Evolutionary conservation across 2,329 filamentous ascomycete genomes (phyloP).

Genomic region (Phoma herbarum): DNA sequence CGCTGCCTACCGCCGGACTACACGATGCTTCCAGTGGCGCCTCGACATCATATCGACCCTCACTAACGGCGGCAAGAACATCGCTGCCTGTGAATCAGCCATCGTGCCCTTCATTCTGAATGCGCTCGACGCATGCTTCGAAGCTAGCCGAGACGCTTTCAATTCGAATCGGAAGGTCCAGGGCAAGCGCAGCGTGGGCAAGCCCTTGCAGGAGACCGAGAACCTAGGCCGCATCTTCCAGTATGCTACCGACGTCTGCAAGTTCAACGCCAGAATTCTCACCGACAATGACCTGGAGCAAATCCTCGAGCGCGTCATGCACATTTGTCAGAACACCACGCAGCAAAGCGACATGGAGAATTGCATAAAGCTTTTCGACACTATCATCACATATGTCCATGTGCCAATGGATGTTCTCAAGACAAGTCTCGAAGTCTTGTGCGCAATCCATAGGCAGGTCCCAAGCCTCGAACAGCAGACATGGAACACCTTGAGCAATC

Average conservation of each 20-base stretch:
- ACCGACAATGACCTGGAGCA: constrained; percentile 68
- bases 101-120: constrained; percentile 46
- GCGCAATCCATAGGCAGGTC: constrained; percentile 75
- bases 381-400: constrained; percentile 75
- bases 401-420: constrained; percentile 71
- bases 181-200: constrained; percentile 37
- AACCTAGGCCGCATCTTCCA: constrained; percentile 68
- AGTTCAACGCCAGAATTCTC: constrained; percentile 77
- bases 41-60: constrained; percentile 49
- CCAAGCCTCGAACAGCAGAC: constrained; percentile 67
- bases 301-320: constrained; percentile 69
- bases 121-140: constrained; percentile 47
- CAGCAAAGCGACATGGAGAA: constrained; percentile 70
- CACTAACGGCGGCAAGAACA: constrained; percentile 50
- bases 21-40: constrained; percentile 43
- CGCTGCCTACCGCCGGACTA: constrained; percentile 39
- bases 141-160: constrained; percentile 39
- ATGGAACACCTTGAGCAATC: constrained; percentile 74
- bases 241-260: constrained; percentile 73
- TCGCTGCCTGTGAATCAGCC: constrained; percentile 50
- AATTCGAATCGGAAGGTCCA: constrained; percentile 34
- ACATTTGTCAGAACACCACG: constrained; percentile 74
- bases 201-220: constrained; percentile 38
- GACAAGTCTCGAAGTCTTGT: constrained; percentile 74
- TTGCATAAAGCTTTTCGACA: constrained; percentile 73